A percentile compares a stretch with the other conserved stretches of the same genome.
phyloP scores from a whole-genome alignment of 2,329 filamentous ascomycete genomes.

The Exophiala viscosa region DNA sequence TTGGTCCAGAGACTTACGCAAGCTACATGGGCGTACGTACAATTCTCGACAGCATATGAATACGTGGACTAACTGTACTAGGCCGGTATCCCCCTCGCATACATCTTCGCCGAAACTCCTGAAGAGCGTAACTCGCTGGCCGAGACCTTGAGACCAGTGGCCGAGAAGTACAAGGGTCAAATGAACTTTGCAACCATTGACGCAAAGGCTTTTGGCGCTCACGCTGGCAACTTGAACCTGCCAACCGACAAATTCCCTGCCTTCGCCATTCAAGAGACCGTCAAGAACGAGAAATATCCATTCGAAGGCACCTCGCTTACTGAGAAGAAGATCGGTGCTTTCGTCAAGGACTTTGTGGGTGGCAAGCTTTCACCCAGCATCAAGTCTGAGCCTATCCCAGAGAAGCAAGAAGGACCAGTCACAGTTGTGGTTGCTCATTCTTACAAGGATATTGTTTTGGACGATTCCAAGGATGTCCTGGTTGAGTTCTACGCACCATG shows the following conservation, averaged over 20 bases:
- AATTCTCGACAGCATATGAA: not conserved
- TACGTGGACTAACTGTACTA: constrained; percentile 29
- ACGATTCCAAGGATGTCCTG: constrained; percentile 94
- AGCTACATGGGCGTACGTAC: constrained; percentile 75
- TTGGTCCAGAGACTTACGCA: constrained; percentile 94
- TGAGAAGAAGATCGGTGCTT: constrained; percentile 68
- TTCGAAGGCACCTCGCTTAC: constrained; percentile 79
- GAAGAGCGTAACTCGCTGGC: constrained; percentile 83
- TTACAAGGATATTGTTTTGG: constrained; percentile 86
- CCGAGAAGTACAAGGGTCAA: constrained; percentile 85
- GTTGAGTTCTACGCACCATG: constrained; percentile 96
- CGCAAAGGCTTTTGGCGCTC: constrained; percentile 86
- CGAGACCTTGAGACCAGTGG: constrained; percentile 75
- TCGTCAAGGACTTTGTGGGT: constrained; percentile 77
- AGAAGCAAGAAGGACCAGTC: constrained; percentile 86
- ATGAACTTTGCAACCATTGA: constrained; percentile 99
- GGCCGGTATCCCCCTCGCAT: constrained; percentile 86
- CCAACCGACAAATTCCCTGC: constrained; percentile 92
- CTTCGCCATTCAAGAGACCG: constrained; percentile 93
- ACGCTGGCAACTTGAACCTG: constrained; percentile 95
- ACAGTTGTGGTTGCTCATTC: constrained; percentile 86
- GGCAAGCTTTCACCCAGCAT: constrained; percentile 94
- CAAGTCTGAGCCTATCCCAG: constrained; percentile 96
- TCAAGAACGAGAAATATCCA: constrained; percentile 96
- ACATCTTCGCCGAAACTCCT: constrained; percentile 90